These are phyloP conservation scores for Micromonas pusilla DNA, from an alignment of 139 green algal genomes.

Conservation along the genomic window DNA sequence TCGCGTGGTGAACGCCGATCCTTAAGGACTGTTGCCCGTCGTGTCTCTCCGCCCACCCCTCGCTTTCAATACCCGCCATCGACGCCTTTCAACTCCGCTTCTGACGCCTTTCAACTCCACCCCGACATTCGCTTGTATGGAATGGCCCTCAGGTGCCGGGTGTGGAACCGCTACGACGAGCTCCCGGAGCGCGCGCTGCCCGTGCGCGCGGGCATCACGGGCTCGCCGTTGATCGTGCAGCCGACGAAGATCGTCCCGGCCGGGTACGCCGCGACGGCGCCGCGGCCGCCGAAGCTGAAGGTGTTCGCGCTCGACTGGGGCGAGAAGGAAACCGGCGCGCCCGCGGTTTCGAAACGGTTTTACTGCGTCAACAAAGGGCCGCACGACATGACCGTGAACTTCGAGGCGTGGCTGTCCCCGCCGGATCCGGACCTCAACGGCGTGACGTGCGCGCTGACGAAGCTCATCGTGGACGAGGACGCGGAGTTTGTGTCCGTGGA, in stretches of 20 bases:
- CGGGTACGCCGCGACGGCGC: neutral
- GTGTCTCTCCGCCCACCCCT: too few relatives aligned
- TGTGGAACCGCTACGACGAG: slow-evolving; percentile 47
- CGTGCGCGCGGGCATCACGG: slow-evolving; percentile 47
- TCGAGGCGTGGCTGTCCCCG: neutral
- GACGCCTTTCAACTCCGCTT: too few relatives aligned
- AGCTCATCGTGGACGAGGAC: neutral
- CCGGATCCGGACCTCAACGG: neutral
- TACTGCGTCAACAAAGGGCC: neutral
- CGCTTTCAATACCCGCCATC: too few relatives aligned
- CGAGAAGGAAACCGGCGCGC: too few relatives aligned
- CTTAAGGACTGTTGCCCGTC: too few relatives aligned
- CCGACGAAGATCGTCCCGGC: neutral
- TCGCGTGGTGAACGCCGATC: too few relatives aligned
- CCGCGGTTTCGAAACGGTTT: neutral
- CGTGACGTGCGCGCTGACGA: neutral
- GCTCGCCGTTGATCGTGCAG: slow-evolving; percentile 39
- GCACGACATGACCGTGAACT: neutral
- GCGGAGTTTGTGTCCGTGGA: neutral
- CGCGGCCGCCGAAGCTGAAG: neutral
- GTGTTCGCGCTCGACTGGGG: neutral
- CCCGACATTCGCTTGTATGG: too few relatives aligned
- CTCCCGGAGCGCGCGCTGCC: slow-evolving; percentile 41
- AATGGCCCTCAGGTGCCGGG: too few relatives aligned
- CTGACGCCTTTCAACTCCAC: too few relatives aligned